Evolutionary conservation across 139 green algal species (phyloP).

Genomic region (Pleodorina starrii): DNA sequence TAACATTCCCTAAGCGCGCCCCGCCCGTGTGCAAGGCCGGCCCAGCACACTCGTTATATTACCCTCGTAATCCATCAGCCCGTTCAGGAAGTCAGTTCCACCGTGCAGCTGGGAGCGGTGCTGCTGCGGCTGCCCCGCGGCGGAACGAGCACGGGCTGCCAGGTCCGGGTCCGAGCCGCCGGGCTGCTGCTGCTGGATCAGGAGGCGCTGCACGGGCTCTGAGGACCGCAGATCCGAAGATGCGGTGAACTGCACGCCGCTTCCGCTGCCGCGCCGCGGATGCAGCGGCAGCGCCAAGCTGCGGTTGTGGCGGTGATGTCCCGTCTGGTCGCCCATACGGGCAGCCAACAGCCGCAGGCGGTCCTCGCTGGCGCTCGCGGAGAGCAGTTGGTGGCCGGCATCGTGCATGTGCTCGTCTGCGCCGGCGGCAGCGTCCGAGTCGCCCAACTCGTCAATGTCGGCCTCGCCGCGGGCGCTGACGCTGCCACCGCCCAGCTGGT

Average conservation of each 20-base stretch:
- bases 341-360: not conserved
- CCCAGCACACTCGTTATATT: too few relatives aligned
- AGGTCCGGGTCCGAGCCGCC: not conserved
- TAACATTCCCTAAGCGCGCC: too few relatives aligned
- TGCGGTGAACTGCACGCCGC: not conserved
- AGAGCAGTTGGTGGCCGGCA: not conserved
- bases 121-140: not conserved
- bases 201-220: not conserved
- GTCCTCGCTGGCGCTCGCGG: not conserved
- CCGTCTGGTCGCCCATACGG: not conserved
- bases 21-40: too few relatives aligned
- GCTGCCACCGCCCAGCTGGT: not conserved
- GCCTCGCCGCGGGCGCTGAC: not conserved
- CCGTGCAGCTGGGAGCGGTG: not conserved
- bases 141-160: not conserved
- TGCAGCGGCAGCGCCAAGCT: not conserved
- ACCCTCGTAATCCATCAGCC: constrained; percentile 49
- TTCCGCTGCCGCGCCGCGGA: not conserved
- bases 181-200: not conserved
- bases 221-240: not conserved
- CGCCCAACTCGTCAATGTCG: not conserved
- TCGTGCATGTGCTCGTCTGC: constrained; percentile 17
- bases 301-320: not conserved
- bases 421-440: not conserved
- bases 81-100: constrained; percentile 8